A percentile compares a stretch with the other conserved stretches of the same genome.
Conservation (phyloP, 495 filamentous ascomycete genomes). For the Penicillium salamii region DNA sequence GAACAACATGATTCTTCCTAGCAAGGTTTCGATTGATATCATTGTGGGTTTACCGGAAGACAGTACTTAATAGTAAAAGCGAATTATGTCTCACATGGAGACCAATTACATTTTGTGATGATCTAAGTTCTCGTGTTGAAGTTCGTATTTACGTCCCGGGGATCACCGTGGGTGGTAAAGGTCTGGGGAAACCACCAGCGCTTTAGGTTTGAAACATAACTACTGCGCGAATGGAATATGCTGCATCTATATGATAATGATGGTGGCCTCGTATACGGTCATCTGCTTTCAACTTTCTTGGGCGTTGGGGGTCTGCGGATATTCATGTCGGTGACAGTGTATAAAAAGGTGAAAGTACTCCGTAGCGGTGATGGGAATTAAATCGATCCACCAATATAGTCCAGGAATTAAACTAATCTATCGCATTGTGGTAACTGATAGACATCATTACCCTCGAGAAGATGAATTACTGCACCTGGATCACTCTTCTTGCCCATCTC, state of each 20-base stretch:
- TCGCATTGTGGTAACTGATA: too few species aligned
- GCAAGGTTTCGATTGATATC: too few species aligned
- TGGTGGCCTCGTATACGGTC: conserved; percentile 19
- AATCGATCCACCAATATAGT: too few species aligned
- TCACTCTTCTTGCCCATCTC: conserved; percentile 4
- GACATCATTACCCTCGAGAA: background rate
- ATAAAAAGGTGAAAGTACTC: too few species aligned
- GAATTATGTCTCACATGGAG: conserved; percentile 1
- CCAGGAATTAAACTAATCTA: too few species aligned
- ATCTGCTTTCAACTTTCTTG: conserved; percentile 9
- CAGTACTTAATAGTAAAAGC: too few species aligned
- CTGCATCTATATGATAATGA: background rate
- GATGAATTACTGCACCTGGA: conserved; percentile 16
- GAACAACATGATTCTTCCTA: too few species aligned
- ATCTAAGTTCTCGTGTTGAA: background rate
- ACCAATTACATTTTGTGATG: background rate
- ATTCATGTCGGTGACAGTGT: too few species aligned
- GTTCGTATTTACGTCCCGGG: conserved; percentile 3
- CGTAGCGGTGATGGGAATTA: too few species aligned
- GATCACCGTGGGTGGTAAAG: background rate
- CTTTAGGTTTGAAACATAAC: background rate
- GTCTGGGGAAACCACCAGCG: conserved; percentile 4
- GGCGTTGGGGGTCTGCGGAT: background rate
- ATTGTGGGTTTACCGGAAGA: too few species aligned
- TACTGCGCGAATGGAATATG: too few species aligned